Evolutionary conservation across 2,329 filamentous ascomycete species (phyloP).

Genomic region (Thermothelomyces thermophilus): DNA sequence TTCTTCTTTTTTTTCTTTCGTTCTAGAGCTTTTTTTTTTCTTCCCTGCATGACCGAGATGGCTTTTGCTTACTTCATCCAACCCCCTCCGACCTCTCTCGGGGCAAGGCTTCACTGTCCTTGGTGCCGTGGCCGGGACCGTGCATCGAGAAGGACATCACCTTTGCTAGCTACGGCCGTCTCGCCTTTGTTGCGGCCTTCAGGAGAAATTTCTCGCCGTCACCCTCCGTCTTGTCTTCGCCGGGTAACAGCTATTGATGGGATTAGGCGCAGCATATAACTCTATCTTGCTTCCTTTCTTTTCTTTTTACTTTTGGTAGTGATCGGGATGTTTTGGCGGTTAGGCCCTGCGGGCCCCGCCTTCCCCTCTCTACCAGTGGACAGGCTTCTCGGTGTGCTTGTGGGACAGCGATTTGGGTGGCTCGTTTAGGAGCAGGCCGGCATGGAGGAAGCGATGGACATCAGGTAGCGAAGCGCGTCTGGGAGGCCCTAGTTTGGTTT

Average conservation of each 20-base stretch:
- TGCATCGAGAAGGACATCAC: constrained; percentile 12
- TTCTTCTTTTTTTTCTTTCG: constrained; percentile 35
- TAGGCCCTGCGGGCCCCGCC: no score
- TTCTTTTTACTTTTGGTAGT: no score
- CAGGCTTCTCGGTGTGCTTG: no score
- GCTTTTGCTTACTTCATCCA: constrained; percentile 37
- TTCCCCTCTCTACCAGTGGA: no score
- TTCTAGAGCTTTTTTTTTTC: constrained; percentile 28
- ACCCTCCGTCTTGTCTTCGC: neutral
- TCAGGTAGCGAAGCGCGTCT: no score
- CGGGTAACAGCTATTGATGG: neutral
- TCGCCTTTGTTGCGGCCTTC: constrained; percentile 17
- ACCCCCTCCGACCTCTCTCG: constrained; percentile 1
- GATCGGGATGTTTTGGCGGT: no score
- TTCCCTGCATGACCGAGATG: constrained; percentile 47
- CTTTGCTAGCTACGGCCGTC: neutral
- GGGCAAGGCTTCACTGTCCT: constrained; percentile 11
- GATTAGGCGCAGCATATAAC: constrained; percentile 5
- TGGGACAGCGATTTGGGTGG: no score
- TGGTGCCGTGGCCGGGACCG: constrained; percentile 18
- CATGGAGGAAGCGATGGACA: neutral
- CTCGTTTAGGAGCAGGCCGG: neutral
- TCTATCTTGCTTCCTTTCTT: neutral
- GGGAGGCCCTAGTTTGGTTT: neutral
- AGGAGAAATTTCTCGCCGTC: constrained; percentile 2